Conservation (phyloP, 257 asterid species). For the Solanum peruvianum region DNA sequence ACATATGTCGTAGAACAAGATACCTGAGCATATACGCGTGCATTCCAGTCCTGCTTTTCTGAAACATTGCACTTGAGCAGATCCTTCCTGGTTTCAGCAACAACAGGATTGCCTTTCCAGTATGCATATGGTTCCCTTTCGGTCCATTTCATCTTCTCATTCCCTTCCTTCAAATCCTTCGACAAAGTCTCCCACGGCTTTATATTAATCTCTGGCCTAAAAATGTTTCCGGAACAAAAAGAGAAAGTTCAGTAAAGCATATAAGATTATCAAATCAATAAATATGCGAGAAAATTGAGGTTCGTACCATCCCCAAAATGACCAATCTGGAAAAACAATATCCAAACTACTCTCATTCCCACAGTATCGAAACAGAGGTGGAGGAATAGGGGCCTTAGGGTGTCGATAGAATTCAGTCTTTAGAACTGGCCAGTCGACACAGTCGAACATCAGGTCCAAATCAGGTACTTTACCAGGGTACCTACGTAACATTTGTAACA, state of each 20-base stretch:
- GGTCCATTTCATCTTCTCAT: constrained; percentile 37
- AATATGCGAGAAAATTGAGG: neutral
- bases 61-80: constrained; percentile 67
- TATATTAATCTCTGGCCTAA: constrained; percentile 76
- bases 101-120: constrained; percentile 76
- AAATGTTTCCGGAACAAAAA: neutral
- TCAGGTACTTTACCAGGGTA: constrained; percentile 32
- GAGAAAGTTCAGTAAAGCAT: neutral
- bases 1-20: neutral
- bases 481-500: constrained; percentile 26
- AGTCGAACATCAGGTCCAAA: constrained; percentile 34
- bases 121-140: constrained; percentile 76
- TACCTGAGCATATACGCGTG: constrained; percentile 72
- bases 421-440: constrained; percentile 29
- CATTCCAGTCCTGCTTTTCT: constrained; percentile 70
- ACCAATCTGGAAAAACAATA: constrained; percentile 45
- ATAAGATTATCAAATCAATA: neutral
- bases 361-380: constrained; percentile 32
- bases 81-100: constrained; percentile 53
- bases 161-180: constrained; percentile 51
- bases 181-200: constrained; percentile 65
- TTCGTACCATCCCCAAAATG: constrained; percentile 41
- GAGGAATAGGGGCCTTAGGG: constrained; percentile 11
- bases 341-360: constrained; percentile 21
- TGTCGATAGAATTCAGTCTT: neutral